Base-by-base conservation (phyloP, 345 rosid species). In the Pistacia integerrima region DNA sequence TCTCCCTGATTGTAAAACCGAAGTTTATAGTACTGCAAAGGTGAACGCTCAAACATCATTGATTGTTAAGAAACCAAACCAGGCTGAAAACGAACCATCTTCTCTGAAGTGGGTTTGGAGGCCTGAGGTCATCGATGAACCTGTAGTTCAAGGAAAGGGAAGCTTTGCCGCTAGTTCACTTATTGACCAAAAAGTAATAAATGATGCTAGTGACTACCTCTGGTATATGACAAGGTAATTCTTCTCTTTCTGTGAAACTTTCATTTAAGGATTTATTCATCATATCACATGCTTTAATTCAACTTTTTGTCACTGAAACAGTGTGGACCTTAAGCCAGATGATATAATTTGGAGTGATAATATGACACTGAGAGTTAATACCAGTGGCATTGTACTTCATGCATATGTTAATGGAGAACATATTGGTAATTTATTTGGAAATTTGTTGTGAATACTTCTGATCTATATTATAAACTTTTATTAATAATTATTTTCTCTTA, bases 181-280 rank as follows among this genome's bases (percentile, higher is more conserved):
- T 30, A 16, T 88, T 11, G 98, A 93, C 73, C 94, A 91, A 70
- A 93, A 93, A 72, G 73, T 48, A 64, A 0, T 87, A 1, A 82
- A 84, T 79, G 94, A 85, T 76, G 77, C 74, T 6, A 85, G 81
- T 76, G 97, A 91, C 76, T 90, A 93, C 76, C 74, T 93, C 59
- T 91, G 97, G 94, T 84, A 87, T 41, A 84, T 91, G 90, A 88
- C 96, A 33, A 87, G 87, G 94, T 92, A 89, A 70, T 18, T 49
- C 1, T 61, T 49, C 41, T 14, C 11, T 30, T 17, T 35, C 0
- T 14, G 2, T 16, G 8, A 44, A 44, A 49, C 51, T 4, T 20
- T 0, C 16, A 0, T 11, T 0, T 11, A 8, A 12, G 2, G 7
- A 30, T 3, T 16, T 6, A 13, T 1, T 41, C 13, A 17, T 16